Evolutionary conservation across 176 grass and related monocot genomes (phyloP), one percentile per base, ranked within the genome.

Genomic region (Neostapfia colusana): DNA sequence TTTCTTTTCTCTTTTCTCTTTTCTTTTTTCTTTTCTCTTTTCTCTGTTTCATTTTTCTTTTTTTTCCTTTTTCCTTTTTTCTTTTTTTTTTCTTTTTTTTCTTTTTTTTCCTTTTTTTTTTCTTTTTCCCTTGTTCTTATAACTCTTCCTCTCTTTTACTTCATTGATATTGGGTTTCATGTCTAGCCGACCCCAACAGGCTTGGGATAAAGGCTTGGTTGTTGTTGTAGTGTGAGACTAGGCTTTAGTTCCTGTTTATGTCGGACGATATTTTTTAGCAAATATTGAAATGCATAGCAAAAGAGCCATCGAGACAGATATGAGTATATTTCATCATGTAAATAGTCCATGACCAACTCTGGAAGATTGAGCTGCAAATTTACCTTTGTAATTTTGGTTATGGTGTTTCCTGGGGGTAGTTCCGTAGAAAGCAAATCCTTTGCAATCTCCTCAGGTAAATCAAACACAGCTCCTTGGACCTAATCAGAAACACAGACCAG

Each of bases 381-480:
- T 83, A 99, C 96, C 96, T 99, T 99, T 1, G 85, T 75, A 70
- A 95, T 75, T 85, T 90, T 99, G 36, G 57, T 84, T 86, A 99
- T 61, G 70, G 85, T 92, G 88, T 99, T 95, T 80, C 92, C 95
- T 71, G 83, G 54, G 40, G 95, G 87, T 1, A 95, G 81, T 69
- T 95, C 88, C 84, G 85, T 95, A 65, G 68, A 75, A 60, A 99
- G 82, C 74, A 99, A 70, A 65, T 92, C 74, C 72, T 83, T 95
- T 45, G 89, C 89, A 72, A 95, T 83, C 72, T 99, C 95, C 80
- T 99, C 92, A 23, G 95, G 96, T 81, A 99, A 85, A 92, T 99
- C 96, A 67, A 99, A 99, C 27, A 95, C 91, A 40, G 92, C 96
- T 76, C 92, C 96, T 91, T 92, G 96, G 74, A 69, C 83, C 96